A percentile compares a stretch with the other conserved stretches of the same genome.
Evolutionary conservation across 2,329 filamentous ascomycete genomes (phyloP).

Genomic region (Colletotrichum scovillei): DNA sequence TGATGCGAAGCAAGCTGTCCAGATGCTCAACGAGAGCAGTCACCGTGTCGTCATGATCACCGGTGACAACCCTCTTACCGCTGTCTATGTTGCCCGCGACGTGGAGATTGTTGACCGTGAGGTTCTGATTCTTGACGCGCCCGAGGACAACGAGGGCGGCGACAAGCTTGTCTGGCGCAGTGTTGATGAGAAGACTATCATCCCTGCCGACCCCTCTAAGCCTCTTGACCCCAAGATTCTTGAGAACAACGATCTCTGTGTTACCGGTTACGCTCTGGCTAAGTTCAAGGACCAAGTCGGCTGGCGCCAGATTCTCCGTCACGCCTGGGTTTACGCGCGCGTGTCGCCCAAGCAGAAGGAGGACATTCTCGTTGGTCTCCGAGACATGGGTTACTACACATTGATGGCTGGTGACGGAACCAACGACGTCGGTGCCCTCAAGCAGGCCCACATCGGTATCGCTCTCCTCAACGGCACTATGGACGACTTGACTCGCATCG

Average conservation of each 20-base stretch:
- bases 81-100: constrained; percentile 92
- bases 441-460: constrained; percentile 97
- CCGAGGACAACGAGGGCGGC: constrained; percentile 86
- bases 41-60: constrained; percentile 99
- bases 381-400: constrained; percentile 97
- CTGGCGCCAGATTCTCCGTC: constrained; percentile 81
- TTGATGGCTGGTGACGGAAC: constrained; percentile 99
- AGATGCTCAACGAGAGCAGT: constrained; percentile 98
- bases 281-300: constrained; percentile 87
- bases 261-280: constrained; percentile 92
- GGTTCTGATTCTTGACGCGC: constrained; percentile 92
- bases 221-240: constrained; percentile 85
- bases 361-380: constrained; percentile 97
- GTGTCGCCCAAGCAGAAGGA: constrained; percentile 99
- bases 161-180: constrained; percentile 93
- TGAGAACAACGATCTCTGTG: constrained; percentile 88
- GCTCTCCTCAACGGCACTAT: constrained; percentile 94
- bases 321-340: constrained; percentile 97
- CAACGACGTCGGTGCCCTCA: constrained; percentile 96
- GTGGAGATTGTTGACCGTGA: constrained; percentile 98
- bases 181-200: constrained; percentile 88
- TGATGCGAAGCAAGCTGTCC: constrained; percentile 91
- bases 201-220: constrained; percentile 85
- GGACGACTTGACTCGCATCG: constrained; percentile 90
- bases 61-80: constrained; percentile 96